phyloP scores from a whole-genome alignment of 441 rosid genomes.

The Arabidopsis lyrata region DNA sequence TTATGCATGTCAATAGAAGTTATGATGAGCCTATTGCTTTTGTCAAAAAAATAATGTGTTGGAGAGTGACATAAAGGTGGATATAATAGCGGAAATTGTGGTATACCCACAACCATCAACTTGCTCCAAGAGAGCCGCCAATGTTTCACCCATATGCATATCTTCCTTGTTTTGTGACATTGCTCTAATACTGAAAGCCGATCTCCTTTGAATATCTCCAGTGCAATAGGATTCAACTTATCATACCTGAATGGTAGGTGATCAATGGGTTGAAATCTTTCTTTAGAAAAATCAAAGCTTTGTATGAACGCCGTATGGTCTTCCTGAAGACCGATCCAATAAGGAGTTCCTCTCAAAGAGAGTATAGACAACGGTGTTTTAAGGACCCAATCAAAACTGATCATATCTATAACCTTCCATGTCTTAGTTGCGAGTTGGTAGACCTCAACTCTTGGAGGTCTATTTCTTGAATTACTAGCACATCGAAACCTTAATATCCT shows the following conservation, averaged over 20 bases:
- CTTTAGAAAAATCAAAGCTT: neutral
- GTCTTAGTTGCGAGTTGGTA: too few relatives aligned
- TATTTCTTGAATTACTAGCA: neutral
- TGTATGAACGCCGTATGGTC: neutral
- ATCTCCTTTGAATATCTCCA: constrained; percentile 14
- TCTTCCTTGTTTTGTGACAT: constrained; percentile 16
- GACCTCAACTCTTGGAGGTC: neutral
- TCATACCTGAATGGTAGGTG: neutral
- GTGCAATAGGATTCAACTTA: neutral
- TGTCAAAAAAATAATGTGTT: neutral
- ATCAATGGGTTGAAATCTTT: neutral
- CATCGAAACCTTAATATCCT: neutral
- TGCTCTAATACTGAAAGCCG: constrained; percentile 22
- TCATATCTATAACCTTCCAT: neutral
- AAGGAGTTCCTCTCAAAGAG: neutral
- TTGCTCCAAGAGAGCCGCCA: neutral
- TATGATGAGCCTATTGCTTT: neutral
- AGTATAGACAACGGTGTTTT: neutral
- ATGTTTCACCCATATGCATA: constrained; percentile 29
- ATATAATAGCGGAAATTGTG: neutral
- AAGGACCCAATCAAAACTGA: neutral
- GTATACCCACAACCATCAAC: neutral
- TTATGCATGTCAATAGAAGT: neutral
- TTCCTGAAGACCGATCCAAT: neutral
- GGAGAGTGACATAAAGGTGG: neutral